A percentile compares a stretch with the other conserved stretches of the same genome.
Evolutionary conservation across 2,329 filamentous ascomycete species (phyloP).

Genomic region (Hypoxylon sp.): DNA sequence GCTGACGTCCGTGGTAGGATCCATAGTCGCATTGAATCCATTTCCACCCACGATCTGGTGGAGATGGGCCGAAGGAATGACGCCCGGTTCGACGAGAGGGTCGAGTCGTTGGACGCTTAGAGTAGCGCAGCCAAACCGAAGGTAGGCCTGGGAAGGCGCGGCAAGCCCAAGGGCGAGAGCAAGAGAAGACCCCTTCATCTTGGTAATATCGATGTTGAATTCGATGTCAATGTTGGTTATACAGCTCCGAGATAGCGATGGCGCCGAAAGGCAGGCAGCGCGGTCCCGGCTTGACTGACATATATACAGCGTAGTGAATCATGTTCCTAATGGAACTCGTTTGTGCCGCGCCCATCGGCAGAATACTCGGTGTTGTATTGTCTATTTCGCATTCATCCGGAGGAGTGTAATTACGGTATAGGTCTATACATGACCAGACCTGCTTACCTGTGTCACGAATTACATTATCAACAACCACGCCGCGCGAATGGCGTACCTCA

Average conservation of each 20-base stretch:
- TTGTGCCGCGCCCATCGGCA: conserved; percentile 47
- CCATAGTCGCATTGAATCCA: conserved; percentile 51
- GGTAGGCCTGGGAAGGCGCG: conserved; percentile 48
- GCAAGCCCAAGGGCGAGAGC: conserved; percentile 48
- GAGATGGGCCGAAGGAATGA: conserved; percentile 48
- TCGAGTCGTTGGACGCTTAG: conserved; percentile 50
- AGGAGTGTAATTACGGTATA: conserved; percentile 45
- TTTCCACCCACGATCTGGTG: conserved; percentile 52
- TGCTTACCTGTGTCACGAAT: conserved; percentile 42
- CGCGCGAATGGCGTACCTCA: background rate
- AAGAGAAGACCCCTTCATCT: conserved; percentile 49
- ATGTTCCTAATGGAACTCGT: conserved; percentile 23
- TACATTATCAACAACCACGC: conserved; percentile 26
- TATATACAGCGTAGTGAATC: conserved; percentile 35
- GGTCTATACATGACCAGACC: conserved; percentile 23
- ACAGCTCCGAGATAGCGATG: conserved; percentile 33
- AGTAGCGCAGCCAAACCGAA: conserved; percentile 51
- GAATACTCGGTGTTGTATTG: conserved; percentile 37
- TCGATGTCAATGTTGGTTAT: conserved; percentile 40
- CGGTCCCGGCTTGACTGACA: conserved; percentile 10
- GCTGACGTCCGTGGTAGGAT: conserved; percentile 48
- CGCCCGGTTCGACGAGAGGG: conserved; percentile 50
- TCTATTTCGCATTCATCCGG: conserved; percentile 50
- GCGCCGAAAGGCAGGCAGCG: conserved; percentile 18
- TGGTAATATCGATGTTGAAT: conserved; percentile 54